Base-by-base conservation (phyloP, 2,329 filamentous ascomycete genomes). In the Colletotrichum brevisporum region DNA sequence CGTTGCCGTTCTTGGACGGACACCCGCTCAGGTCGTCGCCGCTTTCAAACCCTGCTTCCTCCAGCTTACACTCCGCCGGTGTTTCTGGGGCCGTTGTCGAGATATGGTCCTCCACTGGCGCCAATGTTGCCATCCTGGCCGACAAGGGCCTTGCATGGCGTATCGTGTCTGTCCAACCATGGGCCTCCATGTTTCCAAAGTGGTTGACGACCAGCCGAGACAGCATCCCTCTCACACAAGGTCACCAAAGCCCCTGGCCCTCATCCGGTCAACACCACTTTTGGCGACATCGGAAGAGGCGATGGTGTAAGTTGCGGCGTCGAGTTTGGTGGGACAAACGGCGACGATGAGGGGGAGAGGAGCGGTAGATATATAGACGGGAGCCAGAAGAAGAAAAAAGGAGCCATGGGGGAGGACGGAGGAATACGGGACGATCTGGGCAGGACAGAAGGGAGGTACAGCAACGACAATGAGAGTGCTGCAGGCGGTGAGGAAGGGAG, bases 351-450 rank as follows among this genome's bases (percentile, higher is more conserved):
- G 31, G 21, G 21, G 31, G 54, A 50, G 24, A 48, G 18, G 36
- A 41, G 47, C n/a, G 31, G 21, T 27, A 39, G 47, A 67, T 70
- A 68, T 68, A 70, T 67, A 68, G 47, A 58, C 52, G 27, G 26
- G 21, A 45, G 31, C 31, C 31, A 36, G 31, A 36, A 36, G 31
- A 62, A 21, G 18, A 50, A 62, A 10, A 39, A 27, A 36, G 31
- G 59, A 4, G 31, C 16, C n/a, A 41, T 21, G 21, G 47, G 10
- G 31, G 31, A 53, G 15, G 4, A 6, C 16, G 39, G 27, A 21
- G 31, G n/a, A 18, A 6, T 45, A 47, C 3, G 12, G 24, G n/a
- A 18, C 27, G 15, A 24, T 31, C 5, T 18, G 47, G 39, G 15
- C 39, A 10, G 27, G n/a, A 21, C 21, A 45, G 16, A 50, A 15